Percentiles rank a stretch among this genome's conserved stretches.
Evolutionary conservation across 345 rosid genomes (phyloP).

Genomic region (Eucalyptus grandis): DNA sequence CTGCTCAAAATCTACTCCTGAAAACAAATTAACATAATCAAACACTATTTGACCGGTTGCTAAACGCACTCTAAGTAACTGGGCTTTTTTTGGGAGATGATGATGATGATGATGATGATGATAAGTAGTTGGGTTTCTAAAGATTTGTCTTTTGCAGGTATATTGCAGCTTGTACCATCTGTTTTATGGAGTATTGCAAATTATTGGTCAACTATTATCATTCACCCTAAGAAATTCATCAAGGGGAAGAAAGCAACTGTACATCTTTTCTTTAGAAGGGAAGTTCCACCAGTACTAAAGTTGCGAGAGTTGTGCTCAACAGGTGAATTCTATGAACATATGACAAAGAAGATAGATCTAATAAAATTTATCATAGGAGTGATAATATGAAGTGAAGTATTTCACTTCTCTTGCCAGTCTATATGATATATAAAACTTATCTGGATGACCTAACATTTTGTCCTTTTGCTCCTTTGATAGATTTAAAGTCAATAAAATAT

Average conservation of each 20-base stretch:
- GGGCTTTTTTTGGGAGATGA: too few relatives aligned
- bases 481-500: neutral
- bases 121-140: neutral
- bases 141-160: neutral
- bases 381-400: neutral
- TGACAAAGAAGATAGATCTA: neutral
- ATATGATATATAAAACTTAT: neutral
- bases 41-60: too few relatives aligned
- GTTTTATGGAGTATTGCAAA: neutral
- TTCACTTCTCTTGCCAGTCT: neutral
- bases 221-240: neutral
- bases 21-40: fast-evolving
- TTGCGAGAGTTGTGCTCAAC: neutral
- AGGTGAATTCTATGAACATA: neutral
- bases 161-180: neutral
- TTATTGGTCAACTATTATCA: neutral
- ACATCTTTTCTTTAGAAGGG: neutral
- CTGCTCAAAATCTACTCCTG: too few relatives aligned
- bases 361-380: neutral
- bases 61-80: too few relatives aligned
- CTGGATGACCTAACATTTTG: neutral
- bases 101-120: too few relatives aligned
- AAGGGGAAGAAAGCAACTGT: neutral
- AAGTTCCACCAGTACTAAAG: neutral
- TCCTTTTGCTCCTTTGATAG: neutral